Percentiles rank a stretch among this genome's conserved stretches.
These are phyloP conservation scores for Phytopythium sindhum DNA, from an alignment of 352 stramenopile genomes.

Conservation along the genomic window DNA sequence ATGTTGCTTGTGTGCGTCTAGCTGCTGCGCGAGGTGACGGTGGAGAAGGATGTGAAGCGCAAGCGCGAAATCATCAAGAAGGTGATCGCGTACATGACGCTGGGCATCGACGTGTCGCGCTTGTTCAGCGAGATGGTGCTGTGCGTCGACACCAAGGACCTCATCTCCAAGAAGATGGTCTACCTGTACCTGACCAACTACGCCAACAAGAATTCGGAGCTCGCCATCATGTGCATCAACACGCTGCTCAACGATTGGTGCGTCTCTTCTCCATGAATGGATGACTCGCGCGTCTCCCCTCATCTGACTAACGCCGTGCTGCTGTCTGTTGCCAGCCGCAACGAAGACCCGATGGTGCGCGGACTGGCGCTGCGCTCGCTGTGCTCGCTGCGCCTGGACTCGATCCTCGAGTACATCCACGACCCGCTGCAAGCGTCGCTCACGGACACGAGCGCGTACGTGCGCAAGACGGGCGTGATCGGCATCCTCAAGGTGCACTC, in stretches of 20 bases:
- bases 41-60: conserved; percentile 96
- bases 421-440: conserved; percentile 91
- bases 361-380: conserved; percentile 96
- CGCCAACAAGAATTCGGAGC: conserved; percentile 96
- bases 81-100: conserved; percentile 99
- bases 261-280: background rate
- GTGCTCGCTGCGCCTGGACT: conserved; percentile 94
- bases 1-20: conserved; percentile 14
- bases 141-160: conserved; percentile 95
- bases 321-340: conserved; percentile 45
- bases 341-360: conserved; percentile 98
- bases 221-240: conserved; percentile 99
- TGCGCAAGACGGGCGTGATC: conserved; percentile 99
- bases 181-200: conserved; percentile 99
- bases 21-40: conserved; percentile 95
- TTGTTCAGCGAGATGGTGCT: conserved; percentile 99
- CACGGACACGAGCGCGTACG: conserved; percentile 96
- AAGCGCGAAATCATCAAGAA: conserved; percentile 99
- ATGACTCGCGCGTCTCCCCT: background rate
- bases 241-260: conserved; percentile 98
- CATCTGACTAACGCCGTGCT: conserved; percentile 1
- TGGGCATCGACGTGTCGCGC: conserved; percentile 98
- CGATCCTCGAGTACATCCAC: conserved; percentile 98
- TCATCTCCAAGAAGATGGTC: conserved; percentile 99
- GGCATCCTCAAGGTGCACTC: conserved; percentile 97